Base-by-base conservation (phyloP, 1,284 basidiomycete species). In the Vanrija sp. region DNA sequence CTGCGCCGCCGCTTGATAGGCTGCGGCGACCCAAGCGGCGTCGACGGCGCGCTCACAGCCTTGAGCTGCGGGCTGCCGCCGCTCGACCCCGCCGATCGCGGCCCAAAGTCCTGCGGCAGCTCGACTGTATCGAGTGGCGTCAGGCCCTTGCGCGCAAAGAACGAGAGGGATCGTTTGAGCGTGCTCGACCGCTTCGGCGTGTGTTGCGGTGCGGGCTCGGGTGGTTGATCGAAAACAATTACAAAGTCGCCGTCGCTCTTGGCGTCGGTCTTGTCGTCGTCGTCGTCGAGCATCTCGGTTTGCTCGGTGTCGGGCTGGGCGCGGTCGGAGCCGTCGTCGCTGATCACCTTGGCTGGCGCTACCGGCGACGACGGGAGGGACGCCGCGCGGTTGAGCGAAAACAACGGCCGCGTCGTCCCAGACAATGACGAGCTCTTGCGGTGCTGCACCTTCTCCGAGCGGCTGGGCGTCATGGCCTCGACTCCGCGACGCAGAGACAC, bases 1-100 rank as follows among this genome's bases (percentile, higher is more conserved):
- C 51, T 53, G 31, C 56, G 56, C 20, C 56, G 56, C n/a, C 56
- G 48, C 41, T 44, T 47, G 15, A 50, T 44, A 2, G 45, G 35
- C 1, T n/a, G 19, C 7, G 51, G 20, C 2, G 51, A 41, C 4
- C 10, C 22, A 4, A 46, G 41, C 9, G 54, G 49, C 9, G 47
- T 47, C 12, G 39, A 31, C 3, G 44, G 48, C 31, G 41, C 31
- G 14, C 20, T 18, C 12, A 6, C 19, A 15, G 20, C 31, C 31
- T 12, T 31, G 31, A 31, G 31, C 12, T 31, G 31, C 31, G 31
- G 31, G 31, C 31, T 31, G 31, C 31, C 31, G 12, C 31, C 31
- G 10, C 31, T 12, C 2, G 31, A 31, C 31, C 31, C 31, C 12
- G 31, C 31, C 31, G 31, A 31, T 4, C 31, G 31, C 9, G 31